A percentile compares a stretch with the other conserved stretches of the same genome.
Conservation (phyloP, 257 asterid genomes). For the Salvia miltiorrhiza region DNA sequence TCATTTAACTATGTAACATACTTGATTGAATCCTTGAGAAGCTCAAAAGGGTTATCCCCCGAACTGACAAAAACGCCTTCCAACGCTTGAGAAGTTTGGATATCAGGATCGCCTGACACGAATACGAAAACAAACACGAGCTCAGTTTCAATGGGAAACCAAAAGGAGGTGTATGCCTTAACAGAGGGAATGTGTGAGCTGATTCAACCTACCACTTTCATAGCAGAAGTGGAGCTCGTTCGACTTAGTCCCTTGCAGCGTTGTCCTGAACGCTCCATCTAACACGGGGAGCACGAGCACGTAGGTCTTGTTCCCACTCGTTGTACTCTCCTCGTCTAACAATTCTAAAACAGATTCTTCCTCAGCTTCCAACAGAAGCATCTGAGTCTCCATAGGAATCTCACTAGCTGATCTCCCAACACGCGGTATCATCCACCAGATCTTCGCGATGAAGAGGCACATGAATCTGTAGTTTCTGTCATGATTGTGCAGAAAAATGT, state of each 20-base stretch:
- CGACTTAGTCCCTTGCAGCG: constrained; percentile 46
- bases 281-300: constrained; percentile 54
- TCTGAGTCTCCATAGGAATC: constrained; percentile 64
- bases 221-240: constrained; percentile 58
- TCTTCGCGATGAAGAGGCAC: constrained; percentile 52
- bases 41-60: constrained; percentile 57
- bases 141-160: neutral
- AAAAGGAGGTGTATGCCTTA: neutral
- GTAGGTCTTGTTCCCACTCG: constrained; percentile 30
- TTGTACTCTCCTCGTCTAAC: constrained; percentile 2
- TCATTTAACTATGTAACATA: constrained; percentile 17
- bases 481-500: too few relatives aligned
- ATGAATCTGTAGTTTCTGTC: constrained; percentile 41
- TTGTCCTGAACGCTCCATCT: constrained; percentile 66
- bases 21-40: constrained; percentile 53
- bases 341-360: constrained; percentile 36
- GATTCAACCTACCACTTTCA: constrained; percentile 50
- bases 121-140: neutral
- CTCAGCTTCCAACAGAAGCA: constrained; percentile 53
- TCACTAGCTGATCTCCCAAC: constrained; percentile 49
- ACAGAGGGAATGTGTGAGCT: neutral
- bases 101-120: constrained; percentile 37
- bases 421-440: constrained; percentile 82
- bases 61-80: constrained; percentile 46
- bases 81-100: constrained; percentile 36